These are phyloP conservation scores for Prunus persica DNA, from an alignment of 306 rosid genomes.

Conservation along the genomic window Prunus_persica_NCBIv2 NC_034010.1:30110001-30110500, in stretches of 20 bases:
- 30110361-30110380: too few species aligned
- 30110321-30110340: too few species aligned
- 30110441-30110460: conserved; percentile 79
- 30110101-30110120: conserved; percentile 68
- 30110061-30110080: conserved; percentile 57
- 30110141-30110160: conserved; percentile 70
- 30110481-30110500: conserved; percentile 94
- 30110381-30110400: not conserved
- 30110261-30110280: conserved; percentile 72
- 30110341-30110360: too few species aligned
- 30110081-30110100: conserved; percentile 65
- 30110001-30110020: too few species aligned
- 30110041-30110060: conserved; percentile 52
- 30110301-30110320: conserved; percentile 78
- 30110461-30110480: conserved; percentile 76
- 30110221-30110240: conserved; percentile 20
- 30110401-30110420: conserved; percentile 96
- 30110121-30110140: conserved; percentile 96
- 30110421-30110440: conserved; percentile 85
- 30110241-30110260: conserved; percentile 97
- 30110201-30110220: not conserved
- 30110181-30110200: not conserved
- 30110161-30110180: not conserved
- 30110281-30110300: conserved; percentile 80
- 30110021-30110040: too few species aligned